Evolutionary conservation across 2,329 filamentous ascomycete genomes (phyloP).

Genomic region (Penicillium corylophilum): DNA sequence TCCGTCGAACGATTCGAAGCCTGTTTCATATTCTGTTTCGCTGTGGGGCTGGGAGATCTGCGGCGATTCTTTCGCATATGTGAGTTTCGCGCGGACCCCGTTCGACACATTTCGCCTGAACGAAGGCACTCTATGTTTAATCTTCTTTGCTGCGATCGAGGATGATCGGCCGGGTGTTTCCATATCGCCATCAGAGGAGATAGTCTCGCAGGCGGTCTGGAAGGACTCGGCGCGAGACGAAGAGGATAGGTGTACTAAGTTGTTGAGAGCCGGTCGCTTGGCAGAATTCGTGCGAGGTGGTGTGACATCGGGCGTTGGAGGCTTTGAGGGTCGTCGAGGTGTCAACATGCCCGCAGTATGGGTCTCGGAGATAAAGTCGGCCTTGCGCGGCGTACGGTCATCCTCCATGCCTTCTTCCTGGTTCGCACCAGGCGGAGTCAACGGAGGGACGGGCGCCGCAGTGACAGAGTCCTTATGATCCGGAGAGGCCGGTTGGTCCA

Average conservation of each 20-base stretch:
- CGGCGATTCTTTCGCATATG: conserved; percentile 10
- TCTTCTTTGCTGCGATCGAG: conserved; percentile 19
- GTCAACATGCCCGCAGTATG: conserved; percentile 45
- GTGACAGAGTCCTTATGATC: conserved; percentile 24
- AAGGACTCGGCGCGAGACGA: conserved; percentile 69
- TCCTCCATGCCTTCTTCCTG: conserved; percentile 22
- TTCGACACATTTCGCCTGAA: conserved; percentile 28
- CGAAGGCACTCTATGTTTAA: conserved; percentile 14
- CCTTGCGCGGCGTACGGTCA: conserved; percentile 23
- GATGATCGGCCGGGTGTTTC: conserved; percentile 29
- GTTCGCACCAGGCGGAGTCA: conserved; percentile 38
- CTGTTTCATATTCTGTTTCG: conserved; percentile 38
- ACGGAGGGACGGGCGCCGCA: conserved; percentile 33
- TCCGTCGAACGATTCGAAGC: conserved; percentile 58
- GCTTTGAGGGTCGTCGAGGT: conserved; percentile 64
- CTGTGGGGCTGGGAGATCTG: conserved; percentile 12
- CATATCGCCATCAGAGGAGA: conserved; percentile 61
- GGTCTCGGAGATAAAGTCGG: conserved; percentile 25
- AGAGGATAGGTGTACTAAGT: conserved; percentile 56
- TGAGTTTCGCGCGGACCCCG: conserved; percentile 40
- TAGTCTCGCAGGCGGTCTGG: conserved; percentile 66
- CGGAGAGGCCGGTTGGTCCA: conserved; percentile 25
- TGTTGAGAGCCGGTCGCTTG: conserved; percentile 42
- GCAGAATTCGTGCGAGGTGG: conserved; percentile 57
- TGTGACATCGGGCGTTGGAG: conserved; percentile 73